phyloP scores from a whole-genome alignment of 176 grass and related monocot species.

The Pontederia crassipes region DNA sequence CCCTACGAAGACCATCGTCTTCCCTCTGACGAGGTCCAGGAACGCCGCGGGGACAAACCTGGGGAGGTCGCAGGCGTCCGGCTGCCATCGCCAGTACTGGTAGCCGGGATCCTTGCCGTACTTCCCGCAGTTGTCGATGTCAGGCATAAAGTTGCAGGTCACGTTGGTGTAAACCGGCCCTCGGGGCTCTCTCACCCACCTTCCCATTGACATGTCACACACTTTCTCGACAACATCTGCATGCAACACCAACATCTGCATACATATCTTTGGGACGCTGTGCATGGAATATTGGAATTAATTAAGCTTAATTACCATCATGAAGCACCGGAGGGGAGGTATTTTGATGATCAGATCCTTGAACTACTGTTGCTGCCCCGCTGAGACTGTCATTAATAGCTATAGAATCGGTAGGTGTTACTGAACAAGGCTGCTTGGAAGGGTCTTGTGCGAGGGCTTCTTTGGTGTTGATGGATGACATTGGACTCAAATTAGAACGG shows the following conservation, averaged over 20 bases:
- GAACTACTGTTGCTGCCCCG: no score
- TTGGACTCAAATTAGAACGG: neutral
- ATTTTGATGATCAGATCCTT: no score
- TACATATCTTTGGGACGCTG: neutral
- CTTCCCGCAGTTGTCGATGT: slow-evolving; percentile 64
- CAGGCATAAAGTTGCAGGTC: slow-evolving; percentile 40
- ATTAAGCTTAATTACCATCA: no score
- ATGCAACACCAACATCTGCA: neutral
- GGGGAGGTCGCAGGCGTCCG: slow-evolving; percentile 38
- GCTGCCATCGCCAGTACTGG: slow-evolving; percentile 61
- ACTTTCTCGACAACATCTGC: slow-evolving; percentile 1
- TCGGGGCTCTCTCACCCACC: slow-evolving; percentile 43
- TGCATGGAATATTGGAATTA: no score
- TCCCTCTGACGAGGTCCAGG: slow-evolving; percentile 35
- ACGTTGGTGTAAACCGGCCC: slow-evolving; percentile 39
- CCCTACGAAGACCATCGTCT: slow-evolving; percentile 53
- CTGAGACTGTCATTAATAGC: no score
- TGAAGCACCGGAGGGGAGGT: no score
- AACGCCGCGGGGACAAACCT: slow-evolving; percentile 40
- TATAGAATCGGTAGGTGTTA: no score
- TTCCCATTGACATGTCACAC: slow-evolving; percentile 49
- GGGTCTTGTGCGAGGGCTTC: neutral
- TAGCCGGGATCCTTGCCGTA: slow-evolving; percentile 47
- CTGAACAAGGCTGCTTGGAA: no score
- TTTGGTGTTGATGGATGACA: neutral